These are phyloP conservation scores for Cucurbitaria berberidis DNA, from an alignment of 2,329 filamentous ascomycete species.

Conservation along the genomic window DNA sequence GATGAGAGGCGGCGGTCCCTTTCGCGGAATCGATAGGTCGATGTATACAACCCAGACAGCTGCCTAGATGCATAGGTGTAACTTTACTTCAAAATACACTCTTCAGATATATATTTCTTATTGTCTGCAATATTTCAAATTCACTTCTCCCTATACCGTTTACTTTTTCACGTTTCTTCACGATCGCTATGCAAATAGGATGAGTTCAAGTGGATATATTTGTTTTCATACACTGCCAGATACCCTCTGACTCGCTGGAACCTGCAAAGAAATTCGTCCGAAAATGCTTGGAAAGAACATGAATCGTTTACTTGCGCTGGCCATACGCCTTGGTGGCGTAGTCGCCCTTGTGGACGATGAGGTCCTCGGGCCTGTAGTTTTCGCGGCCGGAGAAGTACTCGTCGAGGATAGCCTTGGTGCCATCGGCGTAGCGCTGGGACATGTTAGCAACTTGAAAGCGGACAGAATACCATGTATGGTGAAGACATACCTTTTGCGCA, in stretches of 20 bases:
- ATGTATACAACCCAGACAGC: too few species aligned
- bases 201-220: constrained; percentile 31
- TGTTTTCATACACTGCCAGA: constrained; percentile 27
- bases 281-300: constrained; percentile 19
- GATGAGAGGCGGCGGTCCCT: constrained; percentile 31
- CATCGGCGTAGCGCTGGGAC: constrained; percentile 70
- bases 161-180: neutral
- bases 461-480: neutral
- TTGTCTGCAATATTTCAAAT: neutral
- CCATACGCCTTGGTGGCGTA: constrained; percentile 96
- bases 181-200: neutral
- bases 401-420: constrained; percentile 86
- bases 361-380: constrained; percentile 88
- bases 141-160: too few species aligned
- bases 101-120: neutral
- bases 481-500: constrained; percentile 70
- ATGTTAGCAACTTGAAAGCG: constrained; percentile 10
- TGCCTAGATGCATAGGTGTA: neutral
- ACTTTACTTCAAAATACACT: neutral
- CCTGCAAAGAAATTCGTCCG: constrained; percentile 23
- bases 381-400: constrained; percentile 87
- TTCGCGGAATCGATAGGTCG: constrained; percentile 17
- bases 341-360: constrained; percentile 88
- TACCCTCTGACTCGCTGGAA: constrained; percentile 16
- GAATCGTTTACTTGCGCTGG: constrained; percentile 64